phyloP scores from a whole-genome alignment of 2,329 filamentous ascomycete genomes.

The Bipolaris gigantea region DNA sequence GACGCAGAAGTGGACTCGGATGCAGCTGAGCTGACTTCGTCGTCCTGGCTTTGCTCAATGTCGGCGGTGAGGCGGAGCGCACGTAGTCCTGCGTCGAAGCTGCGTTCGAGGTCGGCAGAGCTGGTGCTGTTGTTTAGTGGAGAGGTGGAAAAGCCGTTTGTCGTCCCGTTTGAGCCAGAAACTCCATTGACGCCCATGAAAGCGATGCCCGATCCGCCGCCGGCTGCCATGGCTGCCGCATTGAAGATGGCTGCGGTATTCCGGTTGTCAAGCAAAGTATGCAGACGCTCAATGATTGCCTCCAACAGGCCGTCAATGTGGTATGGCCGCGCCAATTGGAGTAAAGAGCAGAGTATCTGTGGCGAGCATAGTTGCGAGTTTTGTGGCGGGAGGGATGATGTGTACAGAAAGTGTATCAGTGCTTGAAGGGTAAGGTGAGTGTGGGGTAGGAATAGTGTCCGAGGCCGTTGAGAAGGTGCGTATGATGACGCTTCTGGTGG shows the following conservation, averaged over 20 bases:
- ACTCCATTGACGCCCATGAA: slow-evolving; percentile 50
- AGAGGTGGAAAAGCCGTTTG: slow-evolving; percentile 23
- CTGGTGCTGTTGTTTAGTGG: slow-evolving; percentile 3
- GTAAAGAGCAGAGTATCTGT: slow-evolving; percentile 90
- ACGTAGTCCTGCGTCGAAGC: slow-evolving; percentile 40
- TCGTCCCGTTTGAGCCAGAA: slow-evolving; percentile 29
- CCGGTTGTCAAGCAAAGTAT: slow-evolving; percentile 84
- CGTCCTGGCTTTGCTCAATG: slow-evolving; percentile 40
- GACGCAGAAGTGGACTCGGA: slow-evolving; percentile 35
- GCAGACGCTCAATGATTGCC: slow-evolving; percentile 86
- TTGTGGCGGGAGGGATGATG: slow-evolving; percentile 77
- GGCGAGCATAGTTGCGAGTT: slow-evolving; percentile 83
- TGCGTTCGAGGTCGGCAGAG: slow-evolving; percentile 25
- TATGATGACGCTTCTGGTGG: slow-evolving; percentile 57
- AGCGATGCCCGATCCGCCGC: slow-evolving; percentile 81
- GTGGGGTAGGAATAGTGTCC: slow-evolving; percentile 90
- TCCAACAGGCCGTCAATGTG: slow-evolving; percentile 90
- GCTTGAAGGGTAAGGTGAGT: slow-evolving; percentile 87
- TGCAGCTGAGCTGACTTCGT: slow-evolving; percentile 42
- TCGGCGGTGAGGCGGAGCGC: slow-evolving; percentile 56
- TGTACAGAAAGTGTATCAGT: slow-evolving; percentile 91
- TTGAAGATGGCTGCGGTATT: slow-evolving; percentile 98
- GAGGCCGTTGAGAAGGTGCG: slow-evolving; percentile 68
- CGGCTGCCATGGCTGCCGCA: slow-evolving; percentile 95
- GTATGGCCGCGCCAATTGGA: slow-evolving; percentile 92